phyloP scores from a whole-genome alignment of 129 eudicot species.

The Chrysanthemum lavandulifolium region DNA sequence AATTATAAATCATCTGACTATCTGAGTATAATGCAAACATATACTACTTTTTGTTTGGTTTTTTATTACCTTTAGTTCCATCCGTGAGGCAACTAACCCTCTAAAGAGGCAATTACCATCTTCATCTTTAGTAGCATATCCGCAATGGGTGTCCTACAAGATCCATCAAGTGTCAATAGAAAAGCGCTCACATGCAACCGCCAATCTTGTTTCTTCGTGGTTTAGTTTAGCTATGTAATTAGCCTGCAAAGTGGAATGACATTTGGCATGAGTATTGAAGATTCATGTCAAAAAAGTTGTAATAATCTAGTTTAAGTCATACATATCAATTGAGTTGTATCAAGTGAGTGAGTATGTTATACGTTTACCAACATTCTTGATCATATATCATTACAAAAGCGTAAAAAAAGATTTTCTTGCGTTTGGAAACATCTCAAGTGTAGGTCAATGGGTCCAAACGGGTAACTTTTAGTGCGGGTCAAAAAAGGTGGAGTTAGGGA shows the following conservation, averaged over 20 bases:
- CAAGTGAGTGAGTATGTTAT: not conserved
- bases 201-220: conserved; percentile 96
- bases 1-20: too few relatives aligned
- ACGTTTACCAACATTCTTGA: not conserved
- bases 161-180: conserved; percentile 69
- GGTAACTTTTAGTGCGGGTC: too few relatives aligned
- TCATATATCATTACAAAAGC: not conserved
- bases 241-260: conserved; percentile 46
- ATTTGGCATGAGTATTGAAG: not conserved
- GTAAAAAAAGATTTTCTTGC: not conserved
- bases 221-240: conserved; percentile 69
- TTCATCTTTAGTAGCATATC: conserved; percentile 73
- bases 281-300: not conserved
- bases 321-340: not conserved
- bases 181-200: conserved; percentile 86
- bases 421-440: not conserved
- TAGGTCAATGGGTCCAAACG: not conserved
- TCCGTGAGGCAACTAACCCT: conserved; percentile 90
- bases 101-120: conserved; percentile 71
- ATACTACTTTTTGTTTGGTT: not conserved
- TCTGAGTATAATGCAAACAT: not conserved
- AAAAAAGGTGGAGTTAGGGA: too few relatives aligned
- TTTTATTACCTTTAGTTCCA: conserved; percentile 62
- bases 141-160: conserved; percentile 95
- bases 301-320: not conserved